Evolutionary conservation across 2,329 filamentous ascomycete genomes (phyloP).

Genomic region (Aspergillus ochraceoroseus): DNA sequence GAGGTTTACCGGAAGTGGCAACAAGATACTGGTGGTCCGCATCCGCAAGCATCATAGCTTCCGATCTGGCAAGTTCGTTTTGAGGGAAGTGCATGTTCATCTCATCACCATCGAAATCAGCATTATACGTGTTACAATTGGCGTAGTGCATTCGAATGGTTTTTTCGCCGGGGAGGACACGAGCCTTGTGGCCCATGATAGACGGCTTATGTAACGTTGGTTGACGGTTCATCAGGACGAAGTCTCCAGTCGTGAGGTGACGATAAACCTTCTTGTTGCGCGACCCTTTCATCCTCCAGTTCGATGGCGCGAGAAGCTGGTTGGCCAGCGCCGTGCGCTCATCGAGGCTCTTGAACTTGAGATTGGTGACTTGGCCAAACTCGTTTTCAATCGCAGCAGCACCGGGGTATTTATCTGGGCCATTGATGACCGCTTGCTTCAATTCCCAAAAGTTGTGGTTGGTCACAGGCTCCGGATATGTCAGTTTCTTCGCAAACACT

Average conservation of each 20-base stretch:
- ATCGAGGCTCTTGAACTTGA: constrained; percentile 80
- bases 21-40: constrained; percentile 97
- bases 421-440: constrained; percentile 94
- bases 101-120: constrained; percentile 98
- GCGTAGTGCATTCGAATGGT: constrained; percentile 99
- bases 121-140: constrained; percentile 99
- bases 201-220: constrained; percentile 97
- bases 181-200: constrained; percentile 95
- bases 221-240: constrained; percentile 98
- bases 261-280: constrained; percentile 95
- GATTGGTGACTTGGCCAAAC: constrained; percentile 81
- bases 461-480: constrained; percentile 94
- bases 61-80: constrained; percentile 87
- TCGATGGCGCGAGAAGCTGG: constrained; percentile 81
- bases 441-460: constrained; percentile 95
- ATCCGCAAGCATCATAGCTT: constrained; percentile 88
- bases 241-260: constrained; percentile 92
- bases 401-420: constrained; percentile 87
- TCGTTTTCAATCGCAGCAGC: constrained; percentile 94
- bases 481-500: constrained; percentile 94
- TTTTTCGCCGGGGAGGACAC: constrained; percentile 88
- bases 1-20: constrained; percentile 84
- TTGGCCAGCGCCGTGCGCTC: constrained; percentile 88
- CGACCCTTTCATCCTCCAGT: constrained; percentile 65
- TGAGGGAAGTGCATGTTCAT: constrained; percentile 99